Conservation (phyloP, 2,329 filamentous ascomycete species). For the Alternaria triticina region DNA sequence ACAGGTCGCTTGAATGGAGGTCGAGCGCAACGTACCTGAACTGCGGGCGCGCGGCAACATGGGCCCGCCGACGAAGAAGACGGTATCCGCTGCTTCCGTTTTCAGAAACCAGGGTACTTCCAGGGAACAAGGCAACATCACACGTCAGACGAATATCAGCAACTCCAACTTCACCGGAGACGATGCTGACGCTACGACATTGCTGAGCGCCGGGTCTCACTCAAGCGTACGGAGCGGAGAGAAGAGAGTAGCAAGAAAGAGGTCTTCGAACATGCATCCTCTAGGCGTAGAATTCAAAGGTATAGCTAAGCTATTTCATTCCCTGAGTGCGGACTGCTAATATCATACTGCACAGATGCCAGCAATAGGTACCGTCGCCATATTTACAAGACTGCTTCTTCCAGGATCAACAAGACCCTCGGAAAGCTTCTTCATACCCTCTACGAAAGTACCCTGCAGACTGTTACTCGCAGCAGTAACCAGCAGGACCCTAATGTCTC, state of each 20-base stretch:
- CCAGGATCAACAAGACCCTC: slow-evolving; percentile 31
- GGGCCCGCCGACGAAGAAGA: slow-evolving; percentile 4
- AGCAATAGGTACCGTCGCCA: slow-evolving; percentile 34
- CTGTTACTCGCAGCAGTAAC: slow-evolving; percentile 8
- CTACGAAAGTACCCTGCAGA: slow-evolving; percentile 21
- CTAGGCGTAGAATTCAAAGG: slow-evolving; percentile 39
- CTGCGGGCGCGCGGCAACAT: background rate
- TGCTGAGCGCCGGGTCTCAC: slow-evolving; percentile 3
- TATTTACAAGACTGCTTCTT: slow-evolving; percentile 24
- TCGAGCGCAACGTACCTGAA: background rate
- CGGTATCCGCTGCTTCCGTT: slow-evolving; percentile 30
- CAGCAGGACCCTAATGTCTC: background rate
- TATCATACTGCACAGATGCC: slow-evolving; percentile 24
- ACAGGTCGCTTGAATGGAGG: background rate
- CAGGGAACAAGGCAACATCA: background rate
- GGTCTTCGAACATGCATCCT: slow-evolving; percentile 22
- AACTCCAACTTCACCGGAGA: background rate
- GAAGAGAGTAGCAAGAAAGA: slow-evolving; percentile 12
- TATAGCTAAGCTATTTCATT: background rate
- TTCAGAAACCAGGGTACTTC: slow-evolving; percentile 31
- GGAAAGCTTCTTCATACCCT: slow-evolving; percentile 14
- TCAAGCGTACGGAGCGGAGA: slow-evolving; percentile 14
- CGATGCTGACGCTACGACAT: background rate
- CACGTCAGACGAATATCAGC: background rate
- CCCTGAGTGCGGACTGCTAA: slow-evolving; percentile 8